Evolutionary conservation across 2,329 filamentous ascomycete species (phyloP), one percentile per base, ranked within the genome.

Genomic region (Diaporthe citrichinensis): DNA sequence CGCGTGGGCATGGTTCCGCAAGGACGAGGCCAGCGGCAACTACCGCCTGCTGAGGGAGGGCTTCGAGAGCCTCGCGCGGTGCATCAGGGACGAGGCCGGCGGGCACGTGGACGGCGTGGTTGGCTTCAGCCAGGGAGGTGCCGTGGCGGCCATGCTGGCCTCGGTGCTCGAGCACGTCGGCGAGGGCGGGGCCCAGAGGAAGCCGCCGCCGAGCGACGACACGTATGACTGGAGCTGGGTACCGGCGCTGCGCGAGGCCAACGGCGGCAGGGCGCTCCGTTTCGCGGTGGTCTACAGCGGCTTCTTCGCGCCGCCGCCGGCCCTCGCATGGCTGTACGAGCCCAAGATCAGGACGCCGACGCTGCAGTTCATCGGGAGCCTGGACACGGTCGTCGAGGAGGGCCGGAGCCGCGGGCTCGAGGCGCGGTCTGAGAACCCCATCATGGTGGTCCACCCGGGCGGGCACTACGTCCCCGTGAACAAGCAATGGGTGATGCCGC

Each of bases 381-480:
- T 98, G 79, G 96, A 98, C 85, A 95, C 93, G 3, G 94, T 98
- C 0, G 96, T 98, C 0, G 94, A 95, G 44, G 96, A 98, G 86
- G 84, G 84, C 72, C 87, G 94, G 80, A 94, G 91, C 82, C 86
- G 90, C 80, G 89, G 87, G 31, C 84, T 98, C 75, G 88, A 94
- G 3, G 92, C 95, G 34, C 88, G 89, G 62, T 95, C 92, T 82
- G 87, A 84, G 39, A 88, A 87, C 41, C 87, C 88, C 0, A 61
- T 87, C 81, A 87, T 91, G 78, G 81, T 91, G 79, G 90, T 93
- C 79, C 95, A 98, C 84, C 96, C 96, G 1, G 96, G 96, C 10
- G 96, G 96, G 0, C 96, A 98, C 83, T 95, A 98, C 81, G 90
- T 98, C 80, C 96, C 96, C 0, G 92, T 95, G 76, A 91, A 93